phyloP scores from a whole-genome alignment of 2,329 filamentous ascomycete genomes.

The Phaeosphaeriaceae sp. region DNA sequence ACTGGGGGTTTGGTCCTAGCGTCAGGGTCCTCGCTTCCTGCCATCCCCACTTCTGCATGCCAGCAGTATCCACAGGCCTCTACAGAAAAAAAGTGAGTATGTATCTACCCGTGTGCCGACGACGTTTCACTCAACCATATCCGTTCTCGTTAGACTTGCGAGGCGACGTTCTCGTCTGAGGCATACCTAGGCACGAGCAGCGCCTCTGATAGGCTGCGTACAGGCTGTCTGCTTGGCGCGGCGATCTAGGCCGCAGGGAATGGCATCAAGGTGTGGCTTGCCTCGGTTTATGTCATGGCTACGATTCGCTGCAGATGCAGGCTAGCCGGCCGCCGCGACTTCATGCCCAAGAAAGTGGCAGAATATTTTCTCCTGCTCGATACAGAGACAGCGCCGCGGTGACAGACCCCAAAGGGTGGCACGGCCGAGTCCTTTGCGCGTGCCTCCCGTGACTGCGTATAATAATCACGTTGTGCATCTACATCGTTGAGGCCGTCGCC shows the following conservation, averaged over 20 bases:
- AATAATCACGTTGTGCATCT: neutral
- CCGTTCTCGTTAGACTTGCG: constrained; percentile 24
- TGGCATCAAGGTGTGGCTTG: constrained; percentile 10
- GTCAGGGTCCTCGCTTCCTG: neutral
- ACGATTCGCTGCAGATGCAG: constrained; percentile 19
- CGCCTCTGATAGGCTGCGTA: neutral
- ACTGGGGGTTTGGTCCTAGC: neutral
- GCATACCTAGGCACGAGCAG: constrained; percentile 1
- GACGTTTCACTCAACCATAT: constrained; percentile 1
- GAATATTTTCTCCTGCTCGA: constrained; percentile 17
- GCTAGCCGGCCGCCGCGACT: neutral
- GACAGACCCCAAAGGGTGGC: neutral
- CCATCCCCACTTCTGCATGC: neutral
- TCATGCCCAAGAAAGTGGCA: neutral
- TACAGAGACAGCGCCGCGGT: constrained; percentile 27
- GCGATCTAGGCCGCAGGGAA: constrained; percentile 16
- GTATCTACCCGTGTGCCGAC: neutral
- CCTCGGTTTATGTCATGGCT: constrained; percentile 28
- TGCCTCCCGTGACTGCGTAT: neutral
- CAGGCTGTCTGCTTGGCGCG: neutral
- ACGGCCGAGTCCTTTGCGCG: neutral
- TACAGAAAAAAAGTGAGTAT: neutral
- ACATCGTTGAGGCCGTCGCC: neutral
- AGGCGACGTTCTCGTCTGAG: constrained; percentile 3
- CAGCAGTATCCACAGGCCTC: neutral